phyloP scores from a whole-genome alignment of 1,284 basidiomycete species.

The Cryptococcus deneoformans region DNA sequence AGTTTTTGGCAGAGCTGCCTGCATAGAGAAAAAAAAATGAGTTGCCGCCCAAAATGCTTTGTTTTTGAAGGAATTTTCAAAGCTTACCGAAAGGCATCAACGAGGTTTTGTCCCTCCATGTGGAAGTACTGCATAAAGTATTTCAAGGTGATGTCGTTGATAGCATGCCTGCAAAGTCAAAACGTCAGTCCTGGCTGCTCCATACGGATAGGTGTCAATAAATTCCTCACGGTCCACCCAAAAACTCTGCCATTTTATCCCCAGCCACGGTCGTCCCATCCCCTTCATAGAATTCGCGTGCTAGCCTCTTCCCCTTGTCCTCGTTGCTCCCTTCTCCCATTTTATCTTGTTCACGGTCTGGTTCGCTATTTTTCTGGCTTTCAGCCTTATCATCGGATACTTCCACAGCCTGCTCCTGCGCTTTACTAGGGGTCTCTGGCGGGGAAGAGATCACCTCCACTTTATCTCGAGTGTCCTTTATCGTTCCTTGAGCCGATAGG shows the following conservation, averaged over 20 bases:
- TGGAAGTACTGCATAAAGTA: conserved; percentile 89
- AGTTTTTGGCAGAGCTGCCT: conserved; percentile 87
- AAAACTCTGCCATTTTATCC: conserved; percentile 94
- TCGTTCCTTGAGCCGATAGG: not conserved
- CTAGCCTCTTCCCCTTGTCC: conserved; percentile 66
- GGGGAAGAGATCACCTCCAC: conserved; percentile 12
- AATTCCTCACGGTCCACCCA: conserved; percentile 75
- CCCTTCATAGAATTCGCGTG: conserved; percentile 78
- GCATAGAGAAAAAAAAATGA: not conserved
- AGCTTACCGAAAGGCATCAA: conserved; percentile 80
- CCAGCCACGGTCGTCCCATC: conserved; percentile 77
- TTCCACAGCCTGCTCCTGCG: not conserved
- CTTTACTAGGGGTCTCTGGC: conserved; percentile 7
- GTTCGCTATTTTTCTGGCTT: too few relatives aligned
- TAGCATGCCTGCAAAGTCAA: conserved; percentile 55
- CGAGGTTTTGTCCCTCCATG: conserved; percentile 75
- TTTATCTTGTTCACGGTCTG: not conserved
- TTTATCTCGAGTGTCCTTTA: conserved; percentile 2
- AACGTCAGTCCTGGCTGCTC: not conserved
- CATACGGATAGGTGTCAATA: not conserved
- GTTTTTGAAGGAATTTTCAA: not conserved
- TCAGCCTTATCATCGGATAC: too few relatives aligned
- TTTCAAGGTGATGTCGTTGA: conserved; percentile 72
- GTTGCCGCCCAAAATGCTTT: not conserved
- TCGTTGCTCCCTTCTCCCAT: conserved; percentile 44